Conservation (phyloP, 176 grass and related monocot species). For the Cenchrus americanus region DNA sequence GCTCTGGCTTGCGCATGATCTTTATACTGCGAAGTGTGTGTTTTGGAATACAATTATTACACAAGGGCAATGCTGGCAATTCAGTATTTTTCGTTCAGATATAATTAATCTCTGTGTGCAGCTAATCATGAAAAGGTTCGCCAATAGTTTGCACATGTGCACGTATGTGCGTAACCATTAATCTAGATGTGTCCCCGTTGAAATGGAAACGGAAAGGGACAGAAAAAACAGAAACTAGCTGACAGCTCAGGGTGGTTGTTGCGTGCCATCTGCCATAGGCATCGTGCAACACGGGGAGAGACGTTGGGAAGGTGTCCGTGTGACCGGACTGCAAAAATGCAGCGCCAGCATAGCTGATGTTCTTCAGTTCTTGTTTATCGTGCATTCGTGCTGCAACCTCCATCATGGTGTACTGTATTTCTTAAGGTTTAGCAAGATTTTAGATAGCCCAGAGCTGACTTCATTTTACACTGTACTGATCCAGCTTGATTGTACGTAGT, state of each 20-base stretch:
- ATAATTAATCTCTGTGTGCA: background rate
- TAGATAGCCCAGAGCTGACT: background rate
- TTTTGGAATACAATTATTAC: constrained; percentile 31
- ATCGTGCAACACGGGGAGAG: constrained; percentile 42
- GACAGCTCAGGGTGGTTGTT: constrained; percentile 29
- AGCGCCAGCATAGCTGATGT: background rate
- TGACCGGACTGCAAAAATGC: constrained; percentile 1
- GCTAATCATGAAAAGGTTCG: constrained; percentile 13
- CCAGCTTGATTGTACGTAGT: too few relatives aligned
- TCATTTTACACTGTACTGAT: background rate
- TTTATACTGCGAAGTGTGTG: constrained; percentile 57
- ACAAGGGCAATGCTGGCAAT: constrained; percentile 41
- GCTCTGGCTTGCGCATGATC: constrained; percentile 17
- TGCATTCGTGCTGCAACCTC: background rate
- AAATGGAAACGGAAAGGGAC: background rate
- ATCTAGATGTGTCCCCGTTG: constrained; percentile 13
- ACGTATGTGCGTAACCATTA: constrained; percentile 12
- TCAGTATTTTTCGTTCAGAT: background rate
- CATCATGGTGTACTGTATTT: background rate
- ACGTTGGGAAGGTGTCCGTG: background rate
- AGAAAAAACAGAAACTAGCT: background rate
- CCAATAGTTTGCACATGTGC: constrained; percentile 34
- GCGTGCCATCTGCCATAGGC: background rate
- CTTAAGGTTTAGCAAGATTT: background rate
- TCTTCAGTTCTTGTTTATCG: background rate